A percentile compares a stretch with the other conserved stretches of the same genome.
Conservation (phyloP, 2,329 filamentous ascomycete species). For the Ceratocystiopsis sp. region DNA sequence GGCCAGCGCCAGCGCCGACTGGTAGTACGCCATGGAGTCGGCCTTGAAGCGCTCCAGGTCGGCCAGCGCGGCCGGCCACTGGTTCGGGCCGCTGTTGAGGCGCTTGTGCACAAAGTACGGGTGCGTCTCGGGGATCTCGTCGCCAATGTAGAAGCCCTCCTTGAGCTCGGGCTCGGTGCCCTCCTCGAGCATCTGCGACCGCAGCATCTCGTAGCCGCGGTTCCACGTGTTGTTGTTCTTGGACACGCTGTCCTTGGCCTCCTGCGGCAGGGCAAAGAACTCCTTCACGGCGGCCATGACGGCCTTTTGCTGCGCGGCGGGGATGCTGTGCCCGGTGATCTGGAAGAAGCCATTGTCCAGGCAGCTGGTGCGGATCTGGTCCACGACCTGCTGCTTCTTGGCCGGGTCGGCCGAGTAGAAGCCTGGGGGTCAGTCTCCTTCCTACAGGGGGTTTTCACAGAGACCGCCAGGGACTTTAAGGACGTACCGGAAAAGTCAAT, state of each 20-base stretch:
- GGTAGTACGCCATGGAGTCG: constrained; percentile 5
- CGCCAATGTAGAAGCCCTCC: constrained; percentile 18
- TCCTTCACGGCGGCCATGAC: constrained; percentile 12
- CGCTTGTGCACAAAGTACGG: background rate
- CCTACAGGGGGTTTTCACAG: too few relatives aligned
- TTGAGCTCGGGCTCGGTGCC: constrained; percentile 13
- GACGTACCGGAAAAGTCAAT: constrained; percentile 8
- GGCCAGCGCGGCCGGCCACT: constrained; percentile 12
- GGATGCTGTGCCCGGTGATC: constrained; percentile 17
- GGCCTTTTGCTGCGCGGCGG: constrained; percentile 11
- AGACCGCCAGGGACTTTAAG: background rate
- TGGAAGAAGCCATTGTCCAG: constrained; percentile 25
- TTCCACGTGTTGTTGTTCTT: constrained; percentile 10
- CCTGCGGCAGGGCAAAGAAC: constrained; percentile 17
- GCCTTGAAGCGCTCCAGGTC: constrained; percentile 1
- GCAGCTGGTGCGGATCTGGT: constrained; percentile 20
- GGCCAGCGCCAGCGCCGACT: constrained; percentile 2
- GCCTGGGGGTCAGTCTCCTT: background rate
- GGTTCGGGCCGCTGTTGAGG: constrained; percentile 14
- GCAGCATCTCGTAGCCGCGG: constrained; percentile 14
- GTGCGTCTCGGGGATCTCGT: constrained; percentile 9
- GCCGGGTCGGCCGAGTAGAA: constrained; percentile 4
- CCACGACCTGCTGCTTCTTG: constrained; percentile 4
- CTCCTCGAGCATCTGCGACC: constrained; percentile 12
- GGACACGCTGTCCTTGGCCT: constrained; percentile 13